Evolutionary conservation across 1,284 basidiomycete species (phyloP), one percentile per base, ranked within the genome.

Genomic region (Phylloporus sp.): DNA sequence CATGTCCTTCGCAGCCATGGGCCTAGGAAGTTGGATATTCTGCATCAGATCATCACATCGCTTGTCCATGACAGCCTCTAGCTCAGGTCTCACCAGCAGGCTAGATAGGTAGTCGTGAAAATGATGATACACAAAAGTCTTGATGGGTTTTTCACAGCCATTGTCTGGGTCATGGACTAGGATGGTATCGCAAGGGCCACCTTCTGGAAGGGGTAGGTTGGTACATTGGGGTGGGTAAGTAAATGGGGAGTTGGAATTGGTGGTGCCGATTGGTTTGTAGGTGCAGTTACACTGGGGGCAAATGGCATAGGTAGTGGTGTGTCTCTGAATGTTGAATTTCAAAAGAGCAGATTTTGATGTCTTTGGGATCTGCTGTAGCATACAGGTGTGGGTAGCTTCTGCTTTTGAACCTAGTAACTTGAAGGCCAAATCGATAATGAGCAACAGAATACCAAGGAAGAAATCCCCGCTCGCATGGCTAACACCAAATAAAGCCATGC

Each of bases 11-110:
- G 39, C 7, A 11, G 15, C 41, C 62, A 39, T 25, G 67, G 57
- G 59, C 75, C 6, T 52, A 0, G 49, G n/a, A 27, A 6, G 14
- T 52, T 27, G 25, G 25, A 1, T 11, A 27, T 27, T 27, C 14
- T 6, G 5, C 4, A 52, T n/a, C 5, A 52, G 14, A 15, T 25
- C n/a, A 27, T 52, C 70, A 41, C 71, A 72, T 17, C 70, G 65
- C 39, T 61, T 43, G 19, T 75, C 70, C 53, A 72, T 71, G 25
- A 71, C 60, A 43, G 41, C 41, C 49, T 74, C 65, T 1, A 75
- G 32, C 3, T 74, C 61, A 2, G 69, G 62, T 32, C 70, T 56
- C n/a, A 71, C 43, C 2, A 78, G 63, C 4, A 72, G 49, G 7
- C 67, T 56, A 12, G 70, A 66, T 15, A 74, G 20, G 41, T 71